A percentile compares a stretch with the other conserved stretches of the same genome.
These are phyloP conservation scores for Nakaseomyces glabratus DNA, from an alignment of 1,139 yeast genomes.

Conservation along the genomic window DNA sequence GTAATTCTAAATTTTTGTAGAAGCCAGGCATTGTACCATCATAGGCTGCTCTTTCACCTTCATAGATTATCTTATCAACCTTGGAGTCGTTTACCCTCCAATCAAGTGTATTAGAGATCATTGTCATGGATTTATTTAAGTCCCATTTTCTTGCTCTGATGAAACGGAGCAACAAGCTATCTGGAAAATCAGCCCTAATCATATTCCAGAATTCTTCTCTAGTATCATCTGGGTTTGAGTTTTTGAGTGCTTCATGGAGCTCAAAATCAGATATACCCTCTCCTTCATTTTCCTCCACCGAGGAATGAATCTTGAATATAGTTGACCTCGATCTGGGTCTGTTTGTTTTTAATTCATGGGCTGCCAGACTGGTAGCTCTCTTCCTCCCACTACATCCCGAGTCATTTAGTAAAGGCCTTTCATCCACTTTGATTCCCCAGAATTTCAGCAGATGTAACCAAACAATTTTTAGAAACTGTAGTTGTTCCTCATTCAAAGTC, in stretches of 20 bases:
- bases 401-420: constrained; percentile 20
- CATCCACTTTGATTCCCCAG: constrained; percentile 46
- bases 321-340: constrained; percentile 46
- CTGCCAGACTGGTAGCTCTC: constrained; percentile 2
- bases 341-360: not conserved
- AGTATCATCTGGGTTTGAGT: constrained; percentile 37
- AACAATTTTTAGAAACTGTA: constrained; percentile 50
- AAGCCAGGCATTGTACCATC: constrained; percentile 28
- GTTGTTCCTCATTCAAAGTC: constrained; percentile 3
- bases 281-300: constrained; percentile 4
- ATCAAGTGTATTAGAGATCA: constrained; percentile 55
- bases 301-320: not conserved
- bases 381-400: too few species aligned
- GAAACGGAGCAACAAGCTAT: constrained; percentile 56
- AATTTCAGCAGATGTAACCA: constrained; percentile 58
- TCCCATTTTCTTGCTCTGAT: constrained; percentile 71
- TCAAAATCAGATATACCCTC: constrained; percentile 2
- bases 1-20: constrained; percentile 36
- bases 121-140: constrained; percentile 49
- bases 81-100: constrained; percentile 57
- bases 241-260: constrained; percentile 34
- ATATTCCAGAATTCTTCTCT: constrained; percentile 39
- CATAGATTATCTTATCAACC: constrained; percentile 48
- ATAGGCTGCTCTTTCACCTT: constrained; percentile 48
- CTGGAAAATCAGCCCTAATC: constrained; percentile 62